Conservation (phyloP, 2,329 filamentous ascomycete species). For the Fusarium dlaminii region DNA sequence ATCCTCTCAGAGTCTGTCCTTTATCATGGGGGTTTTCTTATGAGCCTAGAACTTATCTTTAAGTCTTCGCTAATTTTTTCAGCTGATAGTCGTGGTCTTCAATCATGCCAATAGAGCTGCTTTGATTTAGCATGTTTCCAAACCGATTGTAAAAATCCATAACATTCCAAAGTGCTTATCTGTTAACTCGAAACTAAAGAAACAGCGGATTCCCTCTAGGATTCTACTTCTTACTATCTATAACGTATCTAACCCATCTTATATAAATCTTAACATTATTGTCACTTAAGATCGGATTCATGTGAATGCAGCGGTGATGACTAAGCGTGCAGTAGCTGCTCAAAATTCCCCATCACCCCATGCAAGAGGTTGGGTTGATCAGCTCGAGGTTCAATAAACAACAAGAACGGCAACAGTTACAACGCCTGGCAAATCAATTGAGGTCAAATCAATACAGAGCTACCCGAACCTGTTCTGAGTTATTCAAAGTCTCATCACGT, state of each 20-base stretch:
- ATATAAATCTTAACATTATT: background rate
- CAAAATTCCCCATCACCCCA: slow-evolving; percentile 23
- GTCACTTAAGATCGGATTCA: background rate
- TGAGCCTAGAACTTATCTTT: background rate
- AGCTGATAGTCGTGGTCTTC: background rate
- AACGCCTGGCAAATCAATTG: background rate
- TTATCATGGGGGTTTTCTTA: background rate
- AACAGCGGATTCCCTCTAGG: too few relatives aligned
- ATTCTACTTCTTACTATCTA: rapidly evolving
- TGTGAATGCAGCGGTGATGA: slow-evolving; percentile 19
- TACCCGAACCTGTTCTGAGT: background rate
- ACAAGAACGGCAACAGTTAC: background rate
- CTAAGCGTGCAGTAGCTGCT: slow-evolving; percentile 17
- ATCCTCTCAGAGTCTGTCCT: too few relatives aligned
- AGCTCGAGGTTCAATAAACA: slow-evolving; percentile 1
- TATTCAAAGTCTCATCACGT: background rate
- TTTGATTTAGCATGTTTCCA: rapidly evolving
- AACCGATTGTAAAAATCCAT: rapidly evolving
- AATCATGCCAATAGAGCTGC: rapidly evolving
- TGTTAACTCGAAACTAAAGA: too few relatives aligned
- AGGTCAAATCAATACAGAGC: background rate
- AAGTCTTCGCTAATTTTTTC: rapidly evolving
- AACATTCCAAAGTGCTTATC: background rate
- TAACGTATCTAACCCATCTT: background rate
- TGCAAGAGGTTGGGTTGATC: slow-evolving; percentile 12